Evolutionary conservation across 2,329 filamentous ascomycete genomes (phyloP).

Genomic region (Raffaelea albimanens): DNA sequence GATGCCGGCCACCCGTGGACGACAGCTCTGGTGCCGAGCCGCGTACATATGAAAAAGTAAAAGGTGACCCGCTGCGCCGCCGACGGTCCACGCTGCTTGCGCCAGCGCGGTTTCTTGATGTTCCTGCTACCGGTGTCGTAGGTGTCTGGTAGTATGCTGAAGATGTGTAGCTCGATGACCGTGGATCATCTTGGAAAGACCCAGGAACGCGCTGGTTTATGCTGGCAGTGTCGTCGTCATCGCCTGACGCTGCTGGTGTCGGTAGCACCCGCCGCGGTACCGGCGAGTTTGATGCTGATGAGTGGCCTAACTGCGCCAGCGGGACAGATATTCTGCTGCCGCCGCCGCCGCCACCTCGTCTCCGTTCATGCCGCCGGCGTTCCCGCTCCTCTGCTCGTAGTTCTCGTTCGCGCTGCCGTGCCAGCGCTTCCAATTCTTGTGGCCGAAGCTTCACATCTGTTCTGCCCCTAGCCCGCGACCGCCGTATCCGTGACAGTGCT

Average conservation of each 20-base stretch:
- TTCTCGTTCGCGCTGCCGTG: constrained; percentile 55
- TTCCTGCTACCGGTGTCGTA: constrained; percentile 14
- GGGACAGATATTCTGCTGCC: constrained; percentile 40
- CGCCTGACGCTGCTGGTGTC: constrained; percentile 17
- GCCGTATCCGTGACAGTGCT: constrained; percentile 70
- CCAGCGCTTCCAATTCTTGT: constrained; percentile 72
- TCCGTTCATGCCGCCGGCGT: constrained; percentile 15
- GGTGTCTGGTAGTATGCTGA: constrained; percentile 44
- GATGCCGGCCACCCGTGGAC: constrained; percentile 30
- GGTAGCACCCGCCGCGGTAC: constrained; percentile 21
- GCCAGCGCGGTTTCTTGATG: constrained; percentile 14
- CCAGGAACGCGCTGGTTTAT: constrained; percentile 26
- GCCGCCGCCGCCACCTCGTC: constrained; percentile 27
- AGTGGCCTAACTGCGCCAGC: constrained; percentile 36
- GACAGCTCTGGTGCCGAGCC: constrained; percentile 14
- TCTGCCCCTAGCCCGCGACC: constrained; percentile 67
- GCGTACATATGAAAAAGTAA: constrained; percentile 34
- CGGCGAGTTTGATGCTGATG: constrained; percentile 2
- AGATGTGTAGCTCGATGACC: constrained; percentile 29
- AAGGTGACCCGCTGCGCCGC: constrained; percentile 30
- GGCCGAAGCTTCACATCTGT: constrained; percentile 70
- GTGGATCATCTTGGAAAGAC: constrained; percentile 25
- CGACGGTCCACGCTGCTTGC: constrained; percentile 22
- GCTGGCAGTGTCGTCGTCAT: constrained; percentile 21
- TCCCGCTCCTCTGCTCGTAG: constrained; percentile 30